Evolutionary conservation across 129 eudicot species (phyloP).

Genomic region (Lactuca saligna): DNA sequence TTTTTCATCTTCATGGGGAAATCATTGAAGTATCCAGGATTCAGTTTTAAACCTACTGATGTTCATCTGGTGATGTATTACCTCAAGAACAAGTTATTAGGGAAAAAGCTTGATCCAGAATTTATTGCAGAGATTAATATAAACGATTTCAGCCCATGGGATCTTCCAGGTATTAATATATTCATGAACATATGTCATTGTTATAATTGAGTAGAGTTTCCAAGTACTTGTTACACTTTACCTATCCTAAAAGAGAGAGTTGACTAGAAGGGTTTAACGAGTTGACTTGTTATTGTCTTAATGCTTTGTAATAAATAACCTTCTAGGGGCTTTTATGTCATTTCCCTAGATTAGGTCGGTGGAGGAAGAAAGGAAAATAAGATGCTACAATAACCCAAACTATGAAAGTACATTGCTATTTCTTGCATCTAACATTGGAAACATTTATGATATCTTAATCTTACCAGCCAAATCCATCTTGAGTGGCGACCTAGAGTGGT

Average conservation of each 20-base stretch:
- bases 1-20: constrained; percentile 37
- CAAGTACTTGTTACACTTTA: too few relatives aligned
- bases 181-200: neutral
- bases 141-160: constrained; percentile 68
- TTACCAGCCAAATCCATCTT: constrained; percentile 56
- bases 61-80: constrained; percentile 60
- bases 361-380: too few relatives aligned
- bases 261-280: too few relatives aligned
- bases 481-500: constrained; percentile 72
- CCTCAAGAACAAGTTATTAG: constrained; percentile 58
- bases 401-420: neutral
- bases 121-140: constrained; percentile 71
- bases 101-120: constrained; percentile 40
- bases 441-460: neutral
- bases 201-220: too few relatives aligned
- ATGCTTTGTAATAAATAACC: too few relatives aligned
- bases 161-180: constrained; percentile 64
- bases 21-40: constrained; percentile 50
- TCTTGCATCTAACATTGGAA: neutral
- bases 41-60: constrained; percentile 82
- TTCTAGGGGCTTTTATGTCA: too few relatives aligned
- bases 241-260: too few relatives aligned
- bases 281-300: too few relatives aligned
- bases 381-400: too few relatives aligned
- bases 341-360: too few relatives aligned